These are phyloP conservation scores for Puccinia horiana DNA, from an alignment of 1,284 basidiomycete genomes.

Conservation along the genomic window DNA sequence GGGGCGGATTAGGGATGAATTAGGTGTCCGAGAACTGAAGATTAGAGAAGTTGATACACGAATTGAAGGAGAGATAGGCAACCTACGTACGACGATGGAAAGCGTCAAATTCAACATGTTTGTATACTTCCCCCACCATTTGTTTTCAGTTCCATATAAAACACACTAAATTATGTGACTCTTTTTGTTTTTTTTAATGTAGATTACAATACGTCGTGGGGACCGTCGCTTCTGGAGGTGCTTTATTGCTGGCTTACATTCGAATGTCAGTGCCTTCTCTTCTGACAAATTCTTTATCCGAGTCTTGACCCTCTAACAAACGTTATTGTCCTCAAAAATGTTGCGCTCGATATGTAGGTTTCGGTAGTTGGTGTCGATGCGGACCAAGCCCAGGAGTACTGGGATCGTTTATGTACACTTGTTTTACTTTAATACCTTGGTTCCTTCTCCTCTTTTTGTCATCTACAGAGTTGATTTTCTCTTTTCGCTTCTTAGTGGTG, in stretches of 20 bases:
- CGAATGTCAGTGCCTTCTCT: conserved; percentile 38
- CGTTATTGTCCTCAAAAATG: not conserved
- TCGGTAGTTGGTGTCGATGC: not conserved
- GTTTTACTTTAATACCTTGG: too few relatives aligned
- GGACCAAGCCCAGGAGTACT: not conserved
- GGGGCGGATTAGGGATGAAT: conserved; percentile 88
- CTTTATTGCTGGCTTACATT: conserved; percentile 43
- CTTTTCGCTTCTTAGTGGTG: too few relatives aligned
- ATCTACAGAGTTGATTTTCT: too few relatives aligned
- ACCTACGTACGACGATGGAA: conserved; percentile 83
- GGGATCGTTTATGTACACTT: not conserved
- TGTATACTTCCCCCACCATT: not conserved
- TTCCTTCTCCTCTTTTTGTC: too few relatives aligned
- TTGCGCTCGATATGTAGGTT: not conserved
- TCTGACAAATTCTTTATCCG: not conserved
- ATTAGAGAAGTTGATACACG: conserved; percentile 97
- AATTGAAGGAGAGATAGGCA: conserved; percentile 95
- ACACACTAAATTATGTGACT: not conserved
- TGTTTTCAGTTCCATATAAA: not conserved
- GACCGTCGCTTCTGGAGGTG: conserved; percentile 45
- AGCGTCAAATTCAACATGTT: conserved; percentile 68
- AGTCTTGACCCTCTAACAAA: not conserved
- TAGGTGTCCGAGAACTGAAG: conserved; percentile 87
- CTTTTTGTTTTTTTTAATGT: not conserved
- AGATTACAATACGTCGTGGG: conserved; percentile 48